Evolutionary conservation across 2,329 filamentous ascomycete species (phyloP).

Genomic region (Penicillium sp.): DNA sequence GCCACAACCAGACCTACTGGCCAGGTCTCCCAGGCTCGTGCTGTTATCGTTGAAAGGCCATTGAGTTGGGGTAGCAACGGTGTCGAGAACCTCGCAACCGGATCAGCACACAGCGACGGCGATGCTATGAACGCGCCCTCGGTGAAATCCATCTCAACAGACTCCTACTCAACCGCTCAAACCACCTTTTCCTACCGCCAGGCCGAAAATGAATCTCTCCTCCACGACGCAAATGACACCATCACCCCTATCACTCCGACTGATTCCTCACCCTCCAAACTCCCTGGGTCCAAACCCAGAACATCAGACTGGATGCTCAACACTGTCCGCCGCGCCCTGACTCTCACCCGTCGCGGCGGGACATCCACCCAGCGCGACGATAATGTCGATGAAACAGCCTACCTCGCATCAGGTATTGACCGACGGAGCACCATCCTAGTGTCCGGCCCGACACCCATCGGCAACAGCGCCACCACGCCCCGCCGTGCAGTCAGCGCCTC

Average conservation of each 20-base stretch:
- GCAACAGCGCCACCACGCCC: constrained; percentile 37
- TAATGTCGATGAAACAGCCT: constrained; percentile 26
- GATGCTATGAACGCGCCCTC: constrained; percentile 36
- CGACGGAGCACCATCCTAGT: constrained; percentile 33
- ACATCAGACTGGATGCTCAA: constrained; percentile 74
- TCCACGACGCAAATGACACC: constrained; percentile 49
- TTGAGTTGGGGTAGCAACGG: constrained; percentile 34
- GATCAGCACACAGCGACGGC: constrained; percentile 33
- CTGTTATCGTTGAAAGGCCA: constrained; percentile 30
- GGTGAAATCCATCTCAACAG: constrained; percentile 51
- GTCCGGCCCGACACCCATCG: constrained; percentile 15
- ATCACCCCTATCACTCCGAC: constrained; percentile 32
- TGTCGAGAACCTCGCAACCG: constrained; percentile 31
- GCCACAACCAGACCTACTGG: constrained; percentile 37
- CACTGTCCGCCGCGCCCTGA: constrained; percentile 69
- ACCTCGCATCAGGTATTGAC: constrained; percentile 39
- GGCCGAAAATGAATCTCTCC: constrained; percentile 59
- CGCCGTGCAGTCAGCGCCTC: constrained; percentile 57
- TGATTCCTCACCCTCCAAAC: constrained; percentile 38
- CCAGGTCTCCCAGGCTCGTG: constrained; percentile 28
- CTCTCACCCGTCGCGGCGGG: constrained; percentile 45
- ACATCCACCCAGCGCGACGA: constrained; percentile 28
- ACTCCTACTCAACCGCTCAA: constrained; percentile 59
- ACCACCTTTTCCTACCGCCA: constrained; percentile 58
- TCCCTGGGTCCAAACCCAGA: constrained; percentile 49